Percentiles rank a stretch among this genome's conserved stretches.
phyloP scores from a whole-genome alignment of 139 green algal species.

The Edaphochlamys debaryana region DNA sequence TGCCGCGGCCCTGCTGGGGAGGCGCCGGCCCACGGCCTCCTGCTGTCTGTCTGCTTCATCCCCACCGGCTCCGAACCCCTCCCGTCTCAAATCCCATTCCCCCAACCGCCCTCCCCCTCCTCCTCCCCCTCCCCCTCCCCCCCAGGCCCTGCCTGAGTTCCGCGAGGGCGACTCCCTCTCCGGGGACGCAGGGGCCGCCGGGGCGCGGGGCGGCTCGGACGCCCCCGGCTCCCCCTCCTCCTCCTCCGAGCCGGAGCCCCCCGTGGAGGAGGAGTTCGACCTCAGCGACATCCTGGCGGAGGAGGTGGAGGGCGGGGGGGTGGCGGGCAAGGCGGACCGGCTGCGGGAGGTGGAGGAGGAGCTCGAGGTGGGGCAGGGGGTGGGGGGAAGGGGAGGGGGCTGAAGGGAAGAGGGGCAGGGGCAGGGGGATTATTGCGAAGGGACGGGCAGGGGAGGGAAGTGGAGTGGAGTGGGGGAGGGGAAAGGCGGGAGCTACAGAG shows the following conservation, averaged over 20 bases:
- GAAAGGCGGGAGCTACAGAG: background rate
- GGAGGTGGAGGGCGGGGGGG: constrained; percentile 34
- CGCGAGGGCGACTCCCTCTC: background rate
- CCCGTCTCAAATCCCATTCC: too few relatives aligned
- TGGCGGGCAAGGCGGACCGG: constrained; percentile 24
- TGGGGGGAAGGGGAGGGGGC: background rate
- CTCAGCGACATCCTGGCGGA: constrained; percentile 58
- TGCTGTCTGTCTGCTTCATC: too few relatives aligned
- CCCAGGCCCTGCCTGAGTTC: background rate
- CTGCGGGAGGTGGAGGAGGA: constrained; percentile 49
- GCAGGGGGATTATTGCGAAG: background rate
- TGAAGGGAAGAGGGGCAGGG: background rate
- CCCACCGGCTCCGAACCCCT: too few relatives aligned
- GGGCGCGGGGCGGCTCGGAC: background rate
- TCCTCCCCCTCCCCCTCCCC: background rate
- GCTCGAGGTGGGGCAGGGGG: constrained; percentile 29
- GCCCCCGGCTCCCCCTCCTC: background rate
- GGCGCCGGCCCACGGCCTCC: too few relatives aligned
- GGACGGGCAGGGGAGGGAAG: background rate
- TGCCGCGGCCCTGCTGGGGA: too few relatives aligned
- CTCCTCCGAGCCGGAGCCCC: background rate
- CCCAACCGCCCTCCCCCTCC: too few relatives aligned
- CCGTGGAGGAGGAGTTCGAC: constrained; percentile 64
- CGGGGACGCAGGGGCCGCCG: background rate
- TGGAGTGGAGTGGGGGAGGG: background rate